Evolutionary conservation across 345 rosid genomes (phyloP), one percentile per base, ranked within the genome.

Genomic region (Syzygium grande): DNA sequence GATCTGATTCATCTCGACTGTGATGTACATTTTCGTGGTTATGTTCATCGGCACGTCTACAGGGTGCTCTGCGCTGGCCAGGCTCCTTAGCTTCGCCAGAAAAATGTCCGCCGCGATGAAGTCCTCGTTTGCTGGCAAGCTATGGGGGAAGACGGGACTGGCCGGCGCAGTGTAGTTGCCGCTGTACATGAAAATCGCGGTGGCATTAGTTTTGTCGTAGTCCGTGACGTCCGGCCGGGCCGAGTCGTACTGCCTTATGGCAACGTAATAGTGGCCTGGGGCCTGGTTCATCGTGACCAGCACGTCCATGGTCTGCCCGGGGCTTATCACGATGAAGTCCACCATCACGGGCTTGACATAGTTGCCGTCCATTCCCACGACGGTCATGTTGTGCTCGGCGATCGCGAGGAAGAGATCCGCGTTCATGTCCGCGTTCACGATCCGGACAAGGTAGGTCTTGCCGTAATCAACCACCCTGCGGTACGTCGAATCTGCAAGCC

Each of bases 291-390:
- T 91, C 2, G 84, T 88, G 52, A 91, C 52, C 14, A 91, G 46
- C 22, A 86, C 89, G 68, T 92, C 92, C n/a, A 89, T 73, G 49
- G 92, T 89, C 73, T 91, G 91, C 0, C 92, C 93, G 0, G 92
- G 88, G 38, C 92, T 55, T 43, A 91, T 90, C 79, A 73, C 7
- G 52, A 90, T 2, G 83, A 87, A 85, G 27, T 86, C 34, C 6
- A 89, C 77, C 7, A 43, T 79, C 41, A 91, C 51, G 1, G 92
- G 94, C 52, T 91, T 92, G 0, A 89, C 53, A 63, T 91, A 92
- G 78, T 87, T 88, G 27, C 87, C 93, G 56, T 92, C 94, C 77
- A 84, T 83, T 7, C 91, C 92, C 0, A 92, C 94, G 9, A 92
- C 89, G 9, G 90, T 90, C 52, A 92, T 59, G 27, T 84, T 88